Percentiles rank a stretch among this genome's conserved stretches.
These are phyloP conservation scores for Myxozyma neglecta DNA, from an alignment of 805 yeast species.

Conservation along the genomic window DNA sequence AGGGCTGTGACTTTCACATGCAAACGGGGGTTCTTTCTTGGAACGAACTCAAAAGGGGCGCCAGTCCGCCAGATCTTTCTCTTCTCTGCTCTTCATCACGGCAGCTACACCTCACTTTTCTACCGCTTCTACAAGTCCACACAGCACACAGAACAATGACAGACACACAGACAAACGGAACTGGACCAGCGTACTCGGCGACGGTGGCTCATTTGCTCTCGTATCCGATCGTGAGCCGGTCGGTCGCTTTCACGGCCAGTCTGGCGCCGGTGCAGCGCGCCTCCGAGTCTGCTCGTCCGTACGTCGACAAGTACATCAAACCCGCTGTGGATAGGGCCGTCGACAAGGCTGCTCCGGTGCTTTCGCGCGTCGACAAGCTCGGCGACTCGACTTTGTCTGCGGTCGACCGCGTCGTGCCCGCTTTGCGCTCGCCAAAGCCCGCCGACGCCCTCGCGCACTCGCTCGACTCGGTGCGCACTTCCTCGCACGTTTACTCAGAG, in stretches of 20 bases:
- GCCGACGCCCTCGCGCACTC: slow-evolving; percentile 48
- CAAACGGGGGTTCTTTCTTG: too few relatives aligned
- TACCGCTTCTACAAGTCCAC: neutral
- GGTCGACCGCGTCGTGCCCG: slow-evolving; percentile 62
- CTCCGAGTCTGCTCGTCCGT: slow-evolving; percentile 27
- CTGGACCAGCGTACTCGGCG: neutral
- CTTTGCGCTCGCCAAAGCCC: slow-evolving; percentile 59
- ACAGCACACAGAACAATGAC: neutral
- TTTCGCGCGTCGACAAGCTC: slow-evolving; percentile 51
- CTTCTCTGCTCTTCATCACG: neutral
- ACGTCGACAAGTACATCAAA: slow-evolving; percentile 33
- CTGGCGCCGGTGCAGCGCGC: slow-evolving; percentile 26
- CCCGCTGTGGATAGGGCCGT: slow-evolving; percentile 43
- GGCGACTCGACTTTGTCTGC: slow-evolving; percentile 57
- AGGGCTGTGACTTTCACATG: slow-evolving; percentile 13
- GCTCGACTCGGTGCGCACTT: slow-evolving; percentile 40
- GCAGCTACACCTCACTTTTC: neutral
- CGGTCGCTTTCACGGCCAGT: slow-evolving; percentile 27
- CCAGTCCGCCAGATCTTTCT: too few relatives aligned
- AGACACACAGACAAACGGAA: slow-evolving; percentile 4
- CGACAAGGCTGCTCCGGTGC: slow-evolving; percentile 47
- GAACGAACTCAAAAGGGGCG: neutral
- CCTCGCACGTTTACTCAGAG: slow-evolving; percentile 41
- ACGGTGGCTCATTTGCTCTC: slow-evolving; percentile 23
- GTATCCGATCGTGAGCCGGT: slow-evolving; percentile 27